phyloP scores from a whole-genome alignment of 1,284 basidiomycete genomes.

The Apiotrichum gamsii region DNA sequence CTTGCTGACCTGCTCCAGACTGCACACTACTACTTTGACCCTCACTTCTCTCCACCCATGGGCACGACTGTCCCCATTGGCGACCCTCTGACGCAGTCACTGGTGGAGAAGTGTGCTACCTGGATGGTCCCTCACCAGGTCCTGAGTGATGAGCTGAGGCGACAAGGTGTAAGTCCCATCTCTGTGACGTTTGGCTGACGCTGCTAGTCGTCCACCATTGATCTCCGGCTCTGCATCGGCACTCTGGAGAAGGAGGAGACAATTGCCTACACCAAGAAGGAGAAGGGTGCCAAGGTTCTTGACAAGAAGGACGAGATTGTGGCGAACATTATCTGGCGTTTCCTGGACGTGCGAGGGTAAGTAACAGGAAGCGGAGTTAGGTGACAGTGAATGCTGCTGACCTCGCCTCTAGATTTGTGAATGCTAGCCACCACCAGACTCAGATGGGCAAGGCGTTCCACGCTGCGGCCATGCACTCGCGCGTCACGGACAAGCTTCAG shows the following conservation, averaged over 20 bases:
- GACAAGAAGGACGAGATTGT: slow-evolving; percentile 99
- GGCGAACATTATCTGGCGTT: slow-evolving; percentile 96
- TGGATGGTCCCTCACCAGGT: slow-evolving; percentile 86
- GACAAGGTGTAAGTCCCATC: slow-evolving; percentile 77
- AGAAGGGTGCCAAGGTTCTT: slow-evolving; percentile 71
- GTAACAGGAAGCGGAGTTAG: slow-evolving; percentile 23
- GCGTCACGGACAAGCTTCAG: slow-evolving; percentile 96
- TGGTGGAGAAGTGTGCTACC: slow-evolving; percentile 79
- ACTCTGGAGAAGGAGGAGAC: slow-evolving; percentile 75
- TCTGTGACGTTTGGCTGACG: not conserved
- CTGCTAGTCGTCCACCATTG: slow-evolving; percentile 86
- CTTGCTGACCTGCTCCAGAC: slow-evolving; percentile 22
- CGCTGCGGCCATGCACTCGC: slow-evolving; percentile 65
- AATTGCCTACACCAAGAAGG: slow-evolving; percentile 67
- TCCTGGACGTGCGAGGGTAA: slow-evolving; percentile 90
- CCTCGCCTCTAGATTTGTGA: slow-evolving; percentile 59
- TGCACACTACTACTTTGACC: slow-evolving; percentile 51
- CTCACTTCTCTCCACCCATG: slow-evolving; percentile 24
- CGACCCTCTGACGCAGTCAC: slow-evolving; percentile 69
- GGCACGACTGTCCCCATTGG: slow-evolving; percentile 58
- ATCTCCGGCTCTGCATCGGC: slow-evolving; percentile 88
- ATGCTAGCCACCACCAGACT: slow-evolving; percentile 77
- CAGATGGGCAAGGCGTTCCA: slow-evolving; percentile 85
- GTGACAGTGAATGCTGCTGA: not conserved
- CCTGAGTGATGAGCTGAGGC: slow-evolving; percentile 88